Conservation (phyloP, 2,329 filamentous ascomycete species). For the Pseudogymnoascus sp. region DNA sequence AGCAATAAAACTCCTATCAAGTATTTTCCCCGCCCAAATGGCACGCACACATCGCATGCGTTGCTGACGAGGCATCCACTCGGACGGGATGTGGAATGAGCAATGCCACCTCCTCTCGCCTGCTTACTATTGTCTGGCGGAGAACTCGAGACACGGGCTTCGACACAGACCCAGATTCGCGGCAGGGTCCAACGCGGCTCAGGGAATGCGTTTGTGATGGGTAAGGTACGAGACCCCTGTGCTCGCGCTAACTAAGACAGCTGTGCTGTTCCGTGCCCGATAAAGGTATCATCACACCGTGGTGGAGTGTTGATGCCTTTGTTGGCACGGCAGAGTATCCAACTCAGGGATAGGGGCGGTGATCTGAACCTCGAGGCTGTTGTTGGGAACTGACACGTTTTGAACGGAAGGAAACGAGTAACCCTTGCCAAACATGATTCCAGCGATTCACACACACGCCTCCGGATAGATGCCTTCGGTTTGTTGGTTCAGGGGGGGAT, state of each 20-base stretch:
- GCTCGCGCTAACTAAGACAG: not conserved
- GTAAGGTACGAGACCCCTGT: not conserved
- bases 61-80: not conserved
- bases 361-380: not conserved
- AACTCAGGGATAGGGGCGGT: not conserved
- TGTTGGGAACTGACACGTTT: not conserved
- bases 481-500: not conserved
- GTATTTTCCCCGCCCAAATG: not conserved
- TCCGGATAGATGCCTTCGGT: not conserved
- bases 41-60: not conserved
- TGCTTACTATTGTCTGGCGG: not conserved
- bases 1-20: not conserved
- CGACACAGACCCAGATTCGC: not conserved
- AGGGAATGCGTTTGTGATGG: not conserved
- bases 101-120: not conserved
- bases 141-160: not conserved
- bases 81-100: not conserved
- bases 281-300: not conserved
- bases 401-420: not conserved
- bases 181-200: not conserved
- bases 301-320: not conserved
- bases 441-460: not conserved
- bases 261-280: not conserved
- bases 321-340: not conserved
- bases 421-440: not conserved